Base-by-base conservation (phyloP, 306 rosid genomes). In the Psophocarpus tetragonolobus region DNA sequence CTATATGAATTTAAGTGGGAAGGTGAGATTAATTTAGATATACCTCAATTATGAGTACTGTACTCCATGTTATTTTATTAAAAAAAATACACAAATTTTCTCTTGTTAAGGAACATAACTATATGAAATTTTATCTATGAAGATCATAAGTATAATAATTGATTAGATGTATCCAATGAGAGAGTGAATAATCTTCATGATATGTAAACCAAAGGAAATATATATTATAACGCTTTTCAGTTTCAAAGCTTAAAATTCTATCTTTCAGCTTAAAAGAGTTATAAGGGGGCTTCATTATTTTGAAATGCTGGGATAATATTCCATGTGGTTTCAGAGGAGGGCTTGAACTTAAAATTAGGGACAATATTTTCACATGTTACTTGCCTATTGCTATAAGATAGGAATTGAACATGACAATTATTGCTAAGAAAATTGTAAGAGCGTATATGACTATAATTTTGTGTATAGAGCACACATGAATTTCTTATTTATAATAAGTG, bases 221-320 rank as follows among this genome's bases (percentile, higher is more conserved):
- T 26, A 12, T n/a, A 57, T 53, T 21, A 26, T 38, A 36, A 15
- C 39, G 23, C 39, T 56, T 36, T n/a, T n/a, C n/a, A n/a, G n/a
- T n/a, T n/a, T 15, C n/a, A 73, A 56, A 54, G 14, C 29, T 4
- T 6, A 12, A n/a, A 26, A 69, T 2, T 45, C n/a, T 26, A 48
- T 10, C 61, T 71, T 50, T 20, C 2, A 71, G 18, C 64, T 71
- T 30, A 18, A 30, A 18, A 50, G 41, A 4, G 48, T 33, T 39
- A 33, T 4, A 5, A 32, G 32, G 13, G 62, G 62, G 29, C 62
- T 48, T 30, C 3, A 17, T 70, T 50, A 56, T 70, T 48, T 47
- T 70, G 23, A 27, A 70, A 48, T 50, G 32, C 29, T 50, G 32
- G 75, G 75, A 70, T 70, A 11, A 32, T 71, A 27, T 47, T 69